These are phyloP conservation scores for Solanum verrucosum DNA, from an alignment of 257 asterid genomes.

Conservation along the genomic window DNA sequence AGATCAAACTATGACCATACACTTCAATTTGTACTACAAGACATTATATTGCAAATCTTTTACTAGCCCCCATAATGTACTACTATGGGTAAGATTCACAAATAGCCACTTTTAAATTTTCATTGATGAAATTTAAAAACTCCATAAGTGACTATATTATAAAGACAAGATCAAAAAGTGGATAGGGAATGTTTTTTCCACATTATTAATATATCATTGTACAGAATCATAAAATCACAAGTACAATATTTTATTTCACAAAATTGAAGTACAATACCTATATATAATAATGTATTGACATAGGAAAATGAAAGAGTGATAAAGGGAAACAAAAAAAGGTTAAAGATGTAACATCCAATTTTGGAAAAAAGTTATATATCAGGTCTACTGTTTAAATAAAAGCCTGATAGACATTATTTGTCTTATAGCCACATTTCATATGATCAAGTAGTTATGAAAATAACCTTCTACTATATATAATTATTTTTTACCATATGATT, in stretches of 20 bases:
- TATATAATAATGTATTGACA: not conserved
- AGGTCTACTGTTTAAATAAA: not conserved
- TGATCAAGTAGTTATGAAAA: not conserved
- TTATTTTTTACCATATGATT: not conserved
- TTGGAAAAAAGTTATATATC: not conserved
- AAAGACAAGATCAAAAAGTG: not conserved
- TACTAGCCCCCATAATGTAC: not conserved
- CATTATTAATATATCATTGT: not conserved
- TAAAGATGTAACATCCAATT: not conserved
- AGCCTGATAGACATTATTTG: not conserved
- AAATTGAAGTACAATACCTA: not conserved
- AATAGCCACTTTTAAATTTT: not conserved
- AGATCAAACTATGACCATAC: not conserved
- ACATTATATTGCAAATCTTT: not conserved
- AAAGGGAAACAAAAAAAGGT: not conserved
- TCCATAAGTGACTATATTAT: not conserved
- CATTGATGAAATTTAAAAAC: not conserved
- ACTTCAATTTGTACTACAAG: not conserved
- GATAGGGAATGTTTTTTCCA: not conserved
- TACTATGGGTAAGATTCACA: not conserved
- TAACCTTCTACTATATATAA: not conserved
- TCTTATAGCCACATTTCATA: not conserved
- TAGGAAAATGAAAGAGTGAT: not conserved
- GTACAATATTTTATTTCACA: not conserved
- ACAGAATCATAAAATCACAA: not conserved